A percentile compares a stretch with the other conserved stretches of the same genome.
Conservation (phyloP, 805 yeast genomes). For the Schwanniomyces occidentalis region DNA sequence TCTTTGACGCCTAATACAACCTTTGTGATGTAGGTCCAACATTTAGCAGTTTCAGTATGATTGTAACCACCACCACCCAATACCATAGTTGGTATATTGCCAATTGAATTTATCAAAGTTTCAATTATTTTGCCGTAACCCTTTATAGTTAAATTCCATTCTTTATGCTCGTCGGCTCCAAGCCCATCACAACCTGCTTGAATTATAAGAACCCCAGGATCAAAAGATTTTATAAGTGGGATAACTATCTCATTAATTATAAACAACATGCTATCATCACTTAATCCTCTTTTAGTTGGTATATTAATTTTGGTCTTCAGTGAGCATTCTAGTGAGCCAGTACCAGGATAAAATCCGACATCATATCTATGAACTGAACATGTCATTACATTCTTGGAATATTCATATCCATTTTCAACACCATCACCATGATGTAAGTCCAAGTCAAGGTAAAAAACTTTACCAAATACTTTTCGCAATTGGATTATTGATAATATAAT, state of each 20-base stretch:
- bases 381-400: constrained; percentile 55
- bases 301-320: constrained; percentile 47
- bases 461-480: constrained; percentile 47
- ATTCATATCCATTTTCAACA: constrained; percentile 63
- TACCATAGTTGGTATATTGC: constrained; percentile 41
- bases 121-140: constrained; percentile 44
- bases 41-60: constrained; percentile 58
- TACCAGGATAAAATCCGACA: constrained; percentile 71
- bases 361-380: constrained; percentile 66
- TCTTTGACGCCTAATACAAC: constrained; percentile 15
- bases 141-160: constrained; percentile 66
- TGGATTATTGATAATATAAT: constrained; percentile 56
- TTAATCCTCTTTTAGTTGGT: constrained; percentile 58
- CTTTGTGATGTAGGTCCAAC: constrained; percentile 52
- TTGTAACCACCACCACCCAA: constrained; percentile 84
- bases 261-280: constrained; percentile 42
- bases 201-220: constrained; percentile 57
- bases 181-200: constrained; percentile 80
- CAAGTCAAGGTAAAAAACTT: constrained; percentile 62
- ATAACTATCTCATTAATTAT: constrained; percentile 42
- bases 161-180: constrained; percentile 58
- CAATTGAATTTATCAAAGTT: constrained; percentile 17
- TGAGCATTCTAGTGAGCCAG: constrained; percentile 48
- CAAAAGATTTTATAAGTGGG: constrained; percentile 38
- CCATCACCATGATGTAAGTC: constrained; percentile 86